phyloP scores from a whole-genome alignment of 352 stramenopile species.

The Phytopythium litorale region DNA sequence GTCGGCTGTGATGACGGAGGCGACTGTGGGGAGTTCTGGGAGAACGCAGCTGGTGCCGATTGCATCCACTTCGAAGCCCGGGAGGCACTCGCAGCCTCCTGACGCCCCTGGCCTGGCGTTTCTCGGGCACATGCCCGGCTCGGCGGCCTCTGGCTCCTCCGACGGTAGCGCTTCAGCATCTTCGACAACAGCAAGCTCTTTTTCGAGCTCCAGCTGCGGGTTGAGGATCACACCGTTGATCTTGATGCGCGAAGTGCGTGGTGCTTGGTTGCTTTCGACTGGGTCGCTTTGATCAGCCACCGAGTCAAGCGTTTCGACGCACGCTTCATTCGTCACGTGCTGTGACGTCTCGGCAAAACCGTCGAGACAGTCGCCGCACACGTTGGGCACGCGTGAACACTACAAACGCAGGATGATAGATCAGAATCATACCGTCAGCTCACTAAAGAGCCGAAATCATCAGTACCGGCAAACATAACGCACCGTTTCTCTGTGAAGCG shows the following conservation, averaged over 20 bases:
- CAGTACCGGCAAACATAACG: constrained; percentile 1
- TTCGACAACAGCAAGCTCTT: constrained; percentile 16
- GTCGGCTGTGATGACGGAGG: background rate
- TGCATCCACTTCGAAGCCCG: constrained; percentile 29
- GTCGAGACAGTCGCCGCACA: constrained; percentile 69
- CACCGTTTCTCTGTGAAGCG: constrained; percentile 47
- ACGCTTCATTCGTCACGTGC: constrained; percentile 32
- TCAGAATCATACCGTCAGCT: background rate
- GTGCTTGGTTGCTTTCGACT: constrained; percentile 2
- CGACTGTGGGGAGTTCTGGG: constrained; percentile 1
- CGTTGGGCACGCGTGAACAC: constrained; percentile 44
- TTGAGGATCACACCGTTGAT: constrained; percentile 72
- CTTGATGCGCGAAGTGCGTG: constrained; percentile 37
- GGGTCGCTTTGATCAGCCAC: constrained; percentile 5
- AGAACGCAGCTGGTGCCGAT: constrained; percentile 29
- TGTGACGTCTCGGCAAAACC: constrained; percentile 22
- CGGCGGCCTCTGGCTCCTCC: background rate
- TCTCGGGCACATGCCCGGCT: constrained; percentile 24
- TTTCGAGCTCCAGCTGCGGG: constrained; percentile 8
- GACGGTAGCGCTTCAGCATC: background rate
- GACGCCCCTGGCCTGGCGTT: constrained; percentile 23
- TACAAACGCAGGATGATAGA: constrained; percentile 4
- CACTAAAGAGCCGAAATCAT: background rate
- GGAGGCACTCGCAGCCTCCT: constrained; percentile 41
- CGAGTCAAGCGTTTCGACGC: constrained; percentile 11